phyloP scores from a whole-genome alignment of 2,329 filamentous ascomycete species.

The Xylogone sp. region DNA sequence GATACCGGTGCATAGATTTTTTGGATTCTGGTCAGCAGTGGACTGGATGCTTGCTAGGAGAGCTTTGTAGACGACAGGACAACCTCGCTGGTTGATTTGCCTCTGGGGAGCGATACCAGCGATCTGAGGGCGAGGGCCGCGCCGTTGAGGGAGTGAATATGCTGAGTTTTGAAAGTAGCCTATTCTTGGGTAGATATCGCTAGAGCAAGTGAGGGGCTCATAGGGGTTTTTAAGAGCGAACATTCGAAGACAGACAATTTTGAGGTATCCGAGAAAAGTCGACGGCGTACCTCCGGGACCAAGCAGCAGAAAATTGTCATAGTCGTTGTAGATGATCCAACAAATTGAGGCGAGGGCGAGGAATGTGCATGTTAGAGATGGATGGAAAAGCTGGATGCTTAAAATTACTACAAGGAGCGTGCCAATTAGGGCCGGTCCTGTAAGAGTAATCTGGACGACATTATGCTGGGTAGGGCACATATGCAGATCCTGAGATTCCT shows the following conservation, averaged over 20 bases:
- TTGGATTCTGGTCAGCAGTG: constrained; percentile 43
- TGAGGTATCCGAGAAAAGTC: constrained; percentile 68
- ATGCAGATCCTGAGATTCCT: background rate
- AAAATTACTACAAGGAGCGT: constrained; percentile 50
- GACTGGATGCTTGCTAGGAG: constrained; percentile 50
- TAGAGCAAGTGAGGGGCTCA: constrained; percentile 48
- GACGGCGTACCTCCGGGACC: constrained; percentile 78
- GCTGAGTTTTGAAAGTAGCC: constrained; percentile 51
- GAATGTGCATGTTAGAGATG: constrained; percentile 43
- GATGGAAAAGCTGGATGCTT: constrained; percentile 48
- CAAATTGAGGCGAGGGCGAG: constrained; percentile 45
- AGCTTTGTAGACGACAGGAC: constrained; percentile 46
- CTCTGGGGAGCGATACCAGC: constrained; percentile 78
- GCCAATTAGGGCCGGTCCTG: constrained; percentile 29
- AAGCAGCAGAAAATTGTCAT: constrained; percentile 69
- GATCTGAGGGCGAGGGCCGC: constrained; percentile 61
- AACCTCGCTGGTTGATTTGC: constrained; percentile 66
- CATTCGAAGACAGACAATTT: constrained; percentile 68
- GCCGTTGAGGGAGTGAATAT: constrained; percentile 54
- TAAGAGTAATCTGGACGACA: constrained; percentile 24
- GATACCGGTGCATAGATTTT: constrained; percentile 55
- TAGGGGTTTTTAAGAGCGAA: constrained; percentile 72
- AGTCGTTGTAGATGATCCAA: constrained; percentile 62
- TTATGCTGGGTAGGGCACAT: constrained; percentile 20
- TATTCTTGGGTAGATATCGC: constrained; percentile 44